Evolutionary conservation across 2,329 filamentous ascomycete genomes (phyloP), one percentile per base, ranked within the genome.

Genomic region (Westerdykella sp.): DNA sequence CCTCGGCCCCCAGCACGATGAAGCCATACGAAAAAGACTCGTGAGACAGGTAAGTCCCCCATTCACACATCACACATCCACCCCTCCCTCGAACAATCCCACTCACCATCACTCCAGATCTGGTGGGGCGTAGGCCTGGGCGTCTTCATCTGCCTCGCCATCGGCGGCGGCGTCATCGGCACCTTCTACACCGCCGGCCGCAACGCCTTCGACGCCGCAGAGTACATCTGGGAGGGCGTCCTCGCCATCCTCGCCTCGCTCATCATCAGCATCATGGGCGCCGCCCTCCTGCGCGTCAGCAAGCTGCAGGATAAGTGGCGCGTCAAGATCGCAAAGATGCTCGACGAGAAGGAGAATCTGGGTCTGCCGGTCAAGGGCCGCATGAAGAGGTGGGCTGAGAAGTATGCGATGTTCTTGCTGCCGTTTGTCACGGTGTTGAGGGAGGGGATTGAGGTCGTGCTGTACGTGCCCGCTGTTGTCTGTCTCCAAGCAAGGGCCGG

Each of bases 301-400:
- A 93, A 91, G 67, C 78, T 93, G 65, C 85, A 89, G 63, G 82
- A 85, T 48, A 93, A 93, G 68, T 95, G 88, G 89, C 79, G 81
- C n/a, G 71, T 84, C 56, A 93, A 93, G 77, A 79, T 95, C 18
- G 79, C 83, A 14, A 79, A 78, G 55, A 80, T 85, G 2, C 68
- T 93, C 23, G 80, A 85, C 52, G 62, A 74, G 10, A 71, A 75
- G 13, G 71, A 77, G 13, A 62, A 60, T 5, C 60, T 52, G 30
- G 62, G 62, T n/a, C 62, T 62, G 11, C 65, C 65, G 10, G 57
- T 64, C 2, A 65, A 64, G 13, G 68, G 63, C 4, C 69, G 69
- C 4, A 67, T 89, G 49, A 84, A 84, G 67, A 68, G 71, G 43
- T 85, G 79, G 69, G 68, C 74, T 15, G 83, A 90, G 65, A 88